Evolutionary conservation across 176 grass and related monocot genomes (phyloP).

Genomic region (Oryza glaberrima): DNA sequence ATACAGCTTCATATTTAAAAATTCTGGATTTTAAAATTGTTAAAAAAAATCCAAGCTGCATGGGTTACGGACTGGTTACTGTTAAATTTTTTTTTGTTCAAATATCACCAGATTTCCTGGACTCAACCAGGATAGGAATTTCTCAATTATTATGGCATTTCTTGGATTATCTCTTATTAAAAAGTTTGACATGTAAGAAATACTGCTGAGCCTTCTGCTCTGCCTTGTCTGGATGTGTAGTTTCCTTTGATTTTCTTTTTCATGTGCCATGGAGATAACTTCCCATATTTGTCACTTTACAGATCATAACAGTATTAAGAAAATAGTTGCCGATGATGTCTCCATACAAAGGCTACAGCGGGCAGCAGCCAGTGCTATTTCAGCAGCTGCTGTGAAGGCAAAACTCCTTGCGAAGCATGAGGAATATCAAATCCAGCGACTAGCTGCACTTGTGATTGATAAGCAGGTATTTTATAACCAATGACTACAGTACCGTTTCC

Average conservation of each 20-base stretch:
- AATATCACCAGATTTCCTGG: constrained; percentile 5
- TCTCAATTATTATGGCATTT: too few relatives aligned
- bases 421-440: constrained; percentile 57
- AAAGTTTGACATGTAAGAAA: neutral
- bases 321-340: constrained; percentile 14
- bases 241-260: neutral
- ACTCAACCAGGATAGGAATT: neutral
- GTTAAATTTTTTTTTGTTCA: neutral
- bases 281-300: constrained; percentile 25
- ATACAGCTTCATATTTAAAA: neutral
- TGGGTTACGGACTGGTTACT: neutral
- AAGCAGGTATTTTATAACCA: constrained; percentile 55
- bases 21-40: too few relatives aligned
- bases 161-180: neutral
- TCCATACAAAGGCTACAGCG: constrained; percentile 55
- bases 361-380: constrained; percentile 63
- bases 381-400: constrained; percentile 78
- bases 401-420: constrained; percentile 71
- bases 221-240: neutral
- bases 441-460: constrained; percentile 59
- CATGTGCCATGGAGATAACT: neutral
- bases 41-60: too few relatives aligned
- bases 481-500: neutral
- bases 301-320: constrained; percentile 48
- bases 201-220: neutral